A percentile compares a stretch with the other conserved stretches of the same genome.
phyloP scores from a whole-genome alignment of 2,329 filamentous ascomycete species.

The Pseudogymnoascus sp. region DNA sequence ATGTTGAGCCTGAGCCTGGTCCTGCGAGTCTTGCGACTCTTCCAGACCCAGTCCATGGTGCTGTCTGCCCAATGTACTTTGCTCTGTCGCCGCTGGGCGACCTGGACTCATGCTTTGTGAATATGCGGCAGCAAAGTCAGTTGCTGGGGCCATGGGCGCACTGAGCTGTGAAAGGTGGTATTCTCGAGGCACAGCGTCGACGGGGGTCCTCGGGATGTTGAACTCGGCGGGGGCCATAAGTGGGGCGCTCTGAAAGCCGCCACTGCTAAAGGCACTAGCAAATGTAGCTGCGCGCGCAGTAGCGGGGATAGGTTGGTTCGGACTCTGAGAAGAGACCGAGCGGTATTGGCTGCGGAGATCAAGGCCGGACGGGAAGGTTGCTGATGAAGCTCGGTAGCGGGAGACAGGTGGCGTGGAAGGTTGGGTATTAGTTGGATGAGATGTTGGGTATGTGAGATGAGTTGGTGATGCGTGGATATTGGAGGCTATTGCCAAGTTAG shows the following conservation, averaged over 20 bases:
- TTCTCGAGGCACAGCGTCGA: slow-evolving; percentile 33
- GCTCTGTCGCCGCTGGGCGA: slow-evolving; percentile 13
- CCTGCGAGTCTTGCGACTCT: slow-evolving; percentile 16
- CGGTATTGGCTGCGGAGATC: slow-evolving; percentile 41
- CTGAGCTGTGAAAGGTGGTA: slow-evolving; percentile 48
- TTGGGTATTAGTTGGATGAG: slow-evolving; percentile 30
- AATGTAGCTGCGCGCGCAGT: slow-evolving; percentile 33
- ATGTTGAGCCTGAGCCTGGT: slow-evolving; percentile 17
- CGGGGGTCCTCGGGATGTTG: slow-evolving; percentile 38
- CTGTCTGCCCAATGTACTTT: slow-evolving; percentile 17
- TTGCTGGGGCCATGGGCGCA: slow-evolving; percentile 44
- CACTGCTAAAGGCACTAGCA: slow-evolving; percentile 36
- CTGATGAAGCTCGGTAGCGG: slow-evolving; percentile 42
- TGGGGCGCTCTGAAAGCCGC: slow-evolving; percentile 45
- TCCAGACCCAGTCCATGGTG: slow-evolving; percentile 11
- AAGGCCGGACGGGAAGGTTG: slow-evolving; percentile 37
- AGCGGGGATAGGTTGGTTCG: slow-evolving; percentile 20
- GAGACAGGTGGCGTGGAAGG: slow-evolving; percentile 36
- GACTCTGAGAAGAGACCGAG: slow-evolving; percentile 24
- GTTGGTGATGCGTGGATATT: slow-evolving; percentile 40
- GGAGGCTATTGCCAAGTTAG: slow-evolving; percentile 31
- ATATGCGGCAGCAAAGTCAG: slow-evolving; percentile 36
- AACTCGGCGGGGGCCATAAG: slow-evolving; percentile 47
- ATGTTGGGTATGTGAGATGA: slow-evolving; percentile 42
- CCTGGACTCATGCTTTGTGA: slow-evolving; percentile 19